These are phyloP conservation scores for Circinella minor DNA, from an alignment of 371 early-diverging fungal genomes.

Conservation along the genomic window DNA sequence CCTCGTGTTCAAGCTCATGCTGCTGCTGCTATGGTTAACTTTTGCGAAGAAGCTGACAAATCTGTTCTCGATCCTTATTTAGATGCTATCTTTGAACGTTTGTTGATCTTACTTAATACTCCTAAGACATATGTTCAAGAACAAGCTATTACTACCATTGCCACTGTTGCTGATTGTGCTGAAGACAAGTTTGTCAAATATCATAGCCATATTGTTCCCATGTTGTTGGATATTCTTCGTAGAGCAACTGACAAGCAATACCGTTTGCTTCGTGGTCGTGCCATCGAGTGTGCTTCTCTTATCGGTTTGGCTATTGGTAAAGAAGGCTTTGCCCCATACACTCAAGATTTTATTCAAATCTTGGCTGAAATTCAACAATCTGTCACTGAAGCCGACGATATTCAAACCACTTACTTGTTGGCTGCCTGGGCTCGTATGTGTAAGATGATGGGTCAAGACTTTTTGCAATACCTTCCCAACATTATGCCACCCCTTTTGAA, in stretches of 20 bases:
- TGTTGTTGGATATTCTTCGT: constrained; percentile 84
- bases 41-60: constrained; percentile 86
- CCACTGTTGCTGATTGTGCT: constrained; percentile 96
- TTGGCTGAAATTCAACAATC: constrained; percentile 80
- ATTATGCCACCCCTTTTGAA: constrained; percentile 94
- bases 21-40: constrained; percentile 97
- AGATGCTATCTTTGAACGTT: constrained; percentile 85
- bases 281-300: constrained; percentile 93
- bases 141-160: constrained; percentile 96
- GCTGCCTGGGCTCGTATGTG: constrained; percentile 97
- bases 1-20: constrained; percentile 95
- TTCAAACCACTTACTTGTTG: constrained; percentile 89
- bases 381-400: constrained; percentile 88
- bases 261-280: constrained; percentile 90
- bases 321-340: constrained; percentile 83
- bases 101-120: constrained; percentile 81
- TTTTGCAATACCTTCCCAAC: constrained; percentile 88
- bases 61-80: constrained; percentile 84
- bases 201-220: constrained; percentile 92
- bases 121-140: constrained; percentile 92
- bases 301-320: constrained; percentile 94
- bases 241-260: constrained; percentile 85
- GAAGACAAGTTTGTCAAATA: constrained; percentile 88
- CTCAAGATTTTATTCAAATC: constrained; percentile 76
- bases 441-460: constrained; percentile 92